These are phyloP conservation scores for Leucogyrophana mollusca DNA, from an alignment of 768 basidiomycete species.

Conservation along the genomic window DNA sequence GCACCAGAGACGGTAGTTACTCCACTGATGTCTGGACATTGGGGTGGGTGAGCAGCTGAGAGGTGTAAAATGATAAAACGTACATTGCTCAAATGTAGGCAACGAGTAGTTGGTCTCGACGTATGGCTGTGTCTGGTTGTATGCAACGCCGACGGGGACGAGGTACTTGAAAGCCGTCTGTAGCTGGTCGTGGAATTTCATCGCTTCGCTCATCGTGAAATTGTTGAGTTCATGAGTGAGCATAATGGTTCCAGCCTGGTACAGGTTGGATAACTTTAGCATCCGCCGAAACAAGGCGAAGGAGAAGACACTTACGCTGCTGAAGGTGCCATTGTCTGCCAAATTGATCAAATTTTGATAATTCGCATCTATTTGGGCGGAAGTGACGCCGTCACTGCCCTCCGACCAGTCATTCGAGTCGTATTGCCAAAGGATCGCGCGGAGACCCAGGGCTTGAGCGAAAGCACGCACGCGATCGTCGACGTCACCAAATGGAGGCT, in stretches of 20 bases:
- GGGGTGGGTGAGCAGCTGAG: too few relatives aligned
- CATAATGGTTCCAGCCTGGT: slow-evolving; percentile 49
- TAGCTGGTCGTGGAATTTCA: slow-evolving; percentile 48
- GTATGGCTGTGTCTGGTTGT: slow-evolving; percentile 53
- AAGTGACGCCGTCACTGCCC: slow-evolving; percentile 42
- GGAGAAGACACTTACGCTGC: slow-evolving; percentile 25
- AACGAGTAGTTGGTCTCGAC: slow-evolving; percentile 42
- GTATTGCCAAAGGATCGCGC: slow-evolving; percentile 71
- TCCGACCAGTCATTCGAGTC: slow-evolving; percentile 76
- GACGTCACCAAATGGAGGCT: slow-evolving; percentile 67
- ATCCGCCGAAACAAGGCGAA: not conserved
- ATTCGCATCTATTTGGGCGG: slow-evolving; percentile 46
- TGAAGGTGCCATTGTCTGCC: slow-evolving; percentile 44
- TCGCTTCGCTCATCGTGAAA: slow-evolving; percentile 57
- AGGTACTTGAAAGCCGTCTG: slow-evolving; percentile 44
- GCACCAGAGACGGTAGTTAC: too few relatives aligned
- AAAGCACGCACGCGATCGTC: slow-evolving; percentile 79
- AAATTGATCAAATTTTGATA: slow-evolving; percentile 53
- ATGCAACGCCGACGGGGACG: slow-evolving; percentile 51
- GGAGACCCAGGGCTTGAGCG: slow-evolving; percentile 62
- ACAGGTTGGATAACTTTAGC: not conserved
- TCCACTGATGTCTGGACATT: too few relatives aligned
- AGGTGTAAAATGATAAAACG: too few relatives aligned
- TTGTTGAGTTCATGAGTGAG: slow-evolving; percentile 61
- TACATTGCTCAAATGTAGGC: slow-evolving; percentile 16